phyloP scores from a whole-genome alignment of 306 rosid genomes.

The Oxytropis ochrocephala region DNA sequence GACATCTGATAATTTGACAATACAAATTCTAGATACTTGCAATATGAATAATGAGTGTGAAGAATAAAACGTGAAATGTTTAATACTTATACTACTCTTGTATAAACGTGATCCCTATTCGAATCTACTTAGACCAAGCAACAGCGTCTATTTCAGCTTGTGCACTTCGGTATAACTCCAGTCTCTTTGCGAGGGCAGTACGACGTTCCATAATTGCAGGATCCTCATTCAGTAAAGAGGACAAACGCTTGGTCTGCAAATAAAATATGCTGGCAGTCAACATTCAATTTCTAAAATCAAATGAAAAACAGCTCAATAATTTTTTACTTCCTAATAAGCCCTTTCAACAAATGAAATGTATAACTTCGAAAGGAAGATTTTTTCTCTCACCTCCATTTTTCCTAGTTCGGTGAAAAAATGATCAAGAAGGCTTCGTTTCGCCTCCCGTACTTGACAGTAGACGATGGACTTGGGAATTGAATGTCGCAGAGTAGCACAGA shows the following conservation, averaged over 20 bases:
- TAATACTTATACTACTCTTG: conserved; percentile 2
- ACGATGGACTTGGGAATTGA: conserved; percentile 88
- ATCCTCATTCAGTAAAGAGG: conserved; percentile 82
- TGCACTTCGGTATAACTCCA: conserved; percentile 85
- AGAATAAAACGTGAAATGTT: conserved; percentile 4
- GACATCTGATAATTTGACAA: neutral
- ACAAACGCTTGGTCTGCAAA: conserved; percentile 64
- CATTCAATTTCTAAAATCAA: neutral
- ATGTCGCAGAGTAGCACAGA: conserved; percentile 67
- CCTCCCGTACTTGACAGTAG: conserved; percentile 94
- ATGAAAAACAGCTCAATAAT: conserved; percentile 1
- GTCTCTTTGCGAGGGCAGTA: conserved; percentile 63
- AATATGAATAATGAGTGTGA: neutral
- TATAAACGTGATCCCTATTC: neutral
- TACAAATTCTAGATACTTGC: neutral
- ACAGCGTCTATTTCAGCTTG: conserved; percentile 83
- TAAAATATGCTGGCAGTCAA: conserved; percentile 4
- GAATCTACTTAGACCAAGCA: conserved; percentile 82
- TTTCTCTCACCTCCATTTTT: conserved; percentile 70
- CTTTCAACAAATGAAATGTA: neutral
- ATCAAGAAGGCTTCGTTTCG: conserved; percentile 80
- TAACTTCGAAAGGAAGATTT: neutral
- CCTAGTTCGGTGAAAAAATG: conserved; percentile 81
- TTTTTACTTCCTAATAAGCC: neutral
- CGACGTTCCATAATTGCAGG: conserved; percentile 94